Percentiles rank a stretch among this genome's conserved stretches.
These are phyloP conservation scores for Taxillus chinensis DNA, from an alignment of 164 flowering plant species.

Conservation along the genomic window DNA sequence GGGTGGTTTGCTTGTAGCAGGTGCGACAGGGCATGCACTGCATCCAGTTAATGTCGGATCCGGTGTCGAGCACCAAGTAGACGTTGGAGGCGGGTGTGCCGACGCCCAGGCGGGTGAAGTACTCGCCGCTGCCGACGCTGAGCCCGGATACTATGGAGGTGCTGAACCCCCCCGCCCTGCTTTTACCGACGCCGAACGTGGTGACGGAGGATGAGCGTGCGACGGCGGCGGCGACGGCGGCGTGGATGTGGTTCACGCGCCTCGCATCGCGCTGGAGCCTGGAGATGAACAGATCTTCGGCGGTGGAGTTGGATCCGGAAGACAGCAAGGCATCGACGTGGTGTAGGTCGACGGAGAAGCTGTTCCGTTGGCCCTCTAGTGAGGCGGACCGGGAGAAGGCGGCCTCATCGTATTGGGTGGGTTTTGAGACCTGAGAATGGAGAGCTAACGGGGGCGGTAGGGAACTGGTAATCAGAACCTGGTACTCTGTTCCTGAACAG, in stretches of 20 bases:
- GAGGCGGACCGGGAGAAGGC: no score
- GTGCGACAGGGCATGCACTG: constrained; percentile 83
- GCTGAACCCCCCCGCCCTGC: constrained; percentile 37
- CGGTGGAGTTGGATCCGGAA: constrained; percentile 23
- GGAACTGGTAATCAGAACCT: not conserved
- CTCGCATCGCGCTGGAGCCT: constrained; percentile 51
- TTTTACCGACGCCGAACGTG: not conserved
- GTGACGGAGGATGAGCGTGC: not conserved
- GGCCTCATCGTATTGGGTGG: not conserved
- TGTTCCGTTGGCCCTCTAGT: not conserved
- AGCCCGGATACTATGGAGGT: constrained; percentile 70
- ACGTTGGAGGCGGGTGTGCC: constrained; percentile 69
- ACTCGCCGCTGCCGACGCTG: constrained; percentile 88
- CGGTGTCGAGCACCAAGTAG: constrained; percentile 91
- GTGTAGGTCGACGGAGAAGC: constrained; percentile 8
- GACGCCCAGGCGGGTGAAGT: constrained; percentile 77
- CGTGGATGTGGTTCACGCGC: constrained; percentile 27
- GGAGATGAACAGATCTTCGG: constrained; percentile 44
- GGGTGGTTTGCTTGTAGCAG: constrained; percentile 82
- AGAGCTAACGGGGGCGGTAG: not conserved
- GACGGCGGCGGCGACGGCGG: constrained; percentile 9
- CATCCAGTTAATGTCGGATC: constrained; percentile 86
- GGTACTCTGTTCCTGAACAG: not conserved
- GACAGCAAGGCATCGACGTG: constrained; percentile 5
- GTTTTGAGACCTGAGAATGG: not conserved